phyloP scores from a whole-genome alignment of 352 stramenopile species.

The Phytophthora constricta region DNA sequence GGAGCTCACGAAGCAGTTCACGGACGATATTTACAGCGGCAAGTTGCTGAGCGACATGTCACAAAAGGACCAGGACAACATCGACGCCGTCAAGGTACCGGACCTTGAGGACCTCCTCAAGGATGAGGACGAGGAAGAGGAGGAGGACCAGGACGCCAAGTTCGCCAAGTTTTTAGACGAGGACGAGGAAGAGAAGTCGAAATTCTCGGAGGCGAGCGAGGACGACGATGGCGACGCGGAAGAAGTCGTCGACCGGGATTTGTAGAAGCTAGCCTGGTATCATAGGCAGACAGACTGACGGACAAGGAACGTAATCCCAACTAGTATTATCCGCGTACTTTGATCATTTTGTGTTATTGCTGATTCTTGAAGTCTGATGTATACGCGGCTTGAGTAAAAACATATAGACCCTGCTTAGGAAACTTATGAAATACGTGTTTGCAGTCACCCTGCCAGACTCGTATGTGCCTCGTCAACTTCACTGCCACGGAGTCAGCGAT shows the following conservation, averaged over 20 bases:
- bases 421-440: too few species aligned
- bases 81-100: slow-evolving; percentile 95
- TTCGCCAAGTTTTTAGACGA: slow-evolving; percentile 87
- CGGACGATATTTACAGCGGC: slow-evolving; percentile 99
- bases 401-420: slow-evolving; percentile 6
- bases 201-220: slow-evolving; percentile 37
- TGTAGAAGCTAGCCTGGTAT: slow-evolving; percentile 57
- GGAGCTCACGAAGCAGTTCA: slow-evolving; percentile 98
- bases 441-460: too few species aligned
- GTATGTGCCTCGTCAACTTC: neutral
- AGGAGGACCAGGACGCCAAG: slow-evolving; percentile 74
- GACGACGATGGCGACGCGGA: slow-evolving; percentile 52
- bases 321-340: slow-evolving; percentile 28
- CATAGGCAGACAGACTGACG: slow-evolving; percentile 34
- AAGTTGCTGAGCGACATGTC: slow-evolving; percentile 98
- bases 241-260: slow-evolving; percentile 60
- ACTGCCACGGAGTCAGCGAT: slow-evolving; percentile 58
- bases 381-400: neutral
- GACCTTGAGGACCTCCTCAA: slow-evolving; percentile 87
- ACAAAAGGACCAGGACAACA: slow-evolving; percentile 98
- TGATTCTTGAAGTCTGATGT: neutral
- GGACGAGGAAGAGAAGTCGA: slow-evolving; percentile 60
- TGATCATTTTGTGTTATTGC: slow-evolving; percentile 17
- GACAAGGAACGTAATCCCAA: slow-evolving; percentile 28
- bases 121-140: slow-evolving; percentile 85